A percentile compares a stretch with the other conserved stretches of the same genome.
These are phyloP conservation scores for Monosporascus sp. DNA, from an alignment of 2,329 filamentous ascomycete genomes.

Conservation along the genomic window DNA sequence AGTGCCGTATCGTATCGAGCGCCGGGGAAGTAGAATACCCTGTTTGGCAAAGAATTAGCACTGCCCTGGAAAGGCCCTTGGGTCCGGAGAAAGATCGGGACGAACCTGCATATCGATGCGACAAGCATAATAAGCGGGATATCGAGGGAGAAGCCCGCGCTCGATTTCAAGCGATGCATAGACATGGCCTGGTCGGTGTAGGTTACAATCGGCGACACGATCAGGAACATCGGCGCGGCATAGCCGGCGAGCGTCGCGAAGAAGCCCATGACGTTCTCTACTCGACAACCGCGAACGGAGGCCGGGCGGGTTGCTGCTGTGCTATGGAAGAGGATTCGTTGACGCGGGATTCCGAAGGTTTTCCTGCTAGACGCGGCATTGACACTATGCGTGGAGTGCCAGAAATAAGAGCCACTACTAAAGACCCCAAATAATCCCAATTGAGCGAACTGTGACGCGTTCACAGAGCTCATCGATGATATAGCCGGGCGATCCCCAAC, in stretches of 20 bases:
- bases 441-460: not conserved
- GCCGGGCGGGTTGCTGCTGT: too few species aligned
- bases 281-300: too few species aligned
- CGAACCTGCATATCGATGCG: constrained; percentile 59
- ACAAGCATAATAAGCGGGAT: constrained; percentile 70
- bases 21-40: constrained; percentile 66
- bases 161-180: constrained; percentile 60
- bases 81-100: not conserved
- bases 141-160: constrained; percentile 64
- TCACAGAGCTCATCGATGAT: not conserved
- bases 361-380: too few species aligned
- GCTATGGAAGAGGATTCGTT: too few species aligned
- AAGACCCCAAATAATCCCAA: too few species aligned
- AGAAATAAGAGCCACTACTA: too few species aligned
- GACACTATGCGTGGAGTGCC: too few species aligned
- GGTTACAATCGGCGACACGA: constrained; percentile 58
- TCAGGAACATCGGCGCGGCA: constrained; percentile 58
- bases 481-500: not conserved
- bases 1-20: constrained; percentile 59
- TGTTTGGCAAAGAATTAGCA: constrained; percentile 23
- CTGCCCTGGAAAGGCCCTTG: not conserved
- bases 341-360: too few species aligned
- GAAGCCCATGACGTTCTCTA: constrained; percentile 31
- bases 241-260: constrained; percentile 47
- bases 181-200: constrained; percentile 62